phyloP scores from a whole-genome alignment of 352 stramenopile genomes.

The Phytopythium aichiense region DNA sequence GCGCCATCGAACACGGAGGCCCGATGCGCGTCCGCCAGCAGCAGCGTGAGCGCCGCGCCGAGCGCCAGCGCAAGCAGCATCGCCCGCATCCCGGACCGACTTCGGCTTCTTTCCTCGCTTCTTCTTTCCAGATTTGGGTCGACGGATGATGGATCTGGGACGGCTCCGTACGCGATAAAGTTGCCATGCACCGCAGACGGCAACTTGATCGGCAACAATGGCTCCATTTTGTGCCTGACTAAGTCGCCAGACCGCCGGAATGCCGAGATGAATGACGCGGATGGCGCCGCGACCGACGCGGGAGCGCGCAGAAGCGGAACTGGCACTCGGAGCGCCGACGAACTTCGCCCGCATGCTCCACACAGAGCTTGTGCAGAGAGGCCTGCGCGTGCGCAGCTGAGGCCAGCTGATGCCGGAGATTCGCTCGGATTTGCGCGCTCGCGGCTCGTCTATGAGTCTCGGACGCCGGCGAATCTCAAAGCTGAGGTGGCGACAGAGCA shows the following conservation, averaged over 20 bases:
- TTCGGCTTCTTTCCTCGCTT: background rate
- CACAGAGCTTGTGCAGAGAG: too few relatives aligned
- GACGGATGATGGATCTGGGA: background rate
- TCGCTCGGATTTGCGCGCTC: background rate
- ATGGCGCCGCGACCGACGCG: background rate
- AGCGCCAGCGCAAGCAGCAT: background rate
- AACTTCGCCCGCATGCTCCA: too few relatives aligned
- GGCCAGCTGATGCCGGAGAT: background rate
- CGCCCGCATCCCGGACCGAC: slow-evolving; percentile 4
- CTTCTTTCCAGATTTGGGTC: too few relatives aligned
- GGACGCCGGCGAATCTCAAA: background rate
- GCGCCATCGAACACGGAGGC: slow-evolving; percentile 24
- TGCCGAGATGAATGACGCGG: background rate
- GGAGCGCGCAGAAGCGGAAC: background rate
- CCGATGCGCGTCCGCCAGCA: slow-evolving; percentile 12
- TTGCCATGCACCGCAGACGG: too few relatives aligned
- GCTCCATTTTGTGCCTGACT: slow-evolving; percentile 1
- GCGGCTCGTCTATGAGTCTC: background rate
- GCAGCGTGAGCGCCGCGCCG: slow-evolving; percentile 8
- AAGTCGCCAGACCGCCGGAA: background rate
- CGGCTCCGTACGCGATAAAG: slow-evolving; percentile 1
- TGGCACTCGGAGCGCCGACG: background rate
- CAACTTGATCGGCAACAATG: slow-evolving; percentile 5
- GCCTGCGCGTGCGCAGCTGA: too few relatives aligned
- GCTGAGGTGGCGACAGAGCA: background rate